Evolutionary conservation across 164 flowering plant genomes (phyloP).

Genomic region (Paratinospora sagittata): DNA sequence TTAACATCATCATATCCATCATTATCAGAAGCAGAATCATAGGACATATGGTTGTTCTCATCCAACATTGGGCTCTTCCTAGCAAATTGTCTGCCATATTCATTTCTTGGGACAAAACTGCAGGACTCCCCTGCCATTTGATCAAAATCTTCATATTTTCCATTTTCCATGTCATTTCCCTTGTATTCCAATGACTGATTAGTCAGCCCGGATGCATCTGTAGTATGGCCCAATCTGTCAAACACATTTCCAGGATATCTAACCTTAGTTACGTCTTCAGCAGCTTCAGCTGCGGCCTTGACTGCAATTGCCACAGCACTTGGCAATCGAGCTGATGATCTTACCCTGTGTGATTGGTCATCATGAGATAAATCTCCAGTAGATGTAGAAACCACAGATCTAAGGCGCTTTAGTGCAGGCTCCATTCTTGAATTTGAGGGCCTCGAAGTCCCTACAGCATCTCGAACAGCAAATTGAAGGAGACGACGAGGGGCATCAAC

Average conservation of each 20-base stretch:
- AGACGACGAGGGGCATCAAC: constrained; percentile 64
- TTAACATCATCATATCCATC: constrained; percentile 48
- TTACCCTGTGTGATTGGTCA: constrained; percentile 38
- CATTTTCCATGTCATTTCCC: constrained; percentile 30
- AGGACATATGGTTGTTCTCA: constrained; percentile 30
- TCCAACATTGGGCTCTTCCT: constrained; percentile 29
- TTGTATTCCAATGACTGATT: constrained; percentile 19
- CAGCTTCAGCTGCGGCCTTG: constrained; percentile 88
- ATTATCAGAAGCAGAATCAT: constrained; percentile 49
- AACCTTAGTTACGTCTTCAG: constrained; percentile 58
- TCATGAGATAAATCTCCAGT: constrained; percentile 28
- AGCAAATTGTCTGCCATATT: constrained; percentile 24
- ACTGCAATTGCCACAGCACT: constrained; percentile 58
- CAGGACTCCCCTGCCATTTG: constrained; percentile 14
- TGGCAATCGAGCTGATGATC: constrained; percentile 48
- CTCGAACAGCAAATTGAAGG: constrained; percentile 92
- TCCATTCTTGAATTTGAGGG: constrained; percentile 35
- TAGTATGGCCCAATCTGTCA: constrained; percentile 62
- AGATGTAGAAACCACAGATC: constrained; percentile 75
- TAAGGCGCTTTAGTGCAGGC: constrained; percentile 64
- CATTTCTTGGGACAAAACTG: constrained; percentile 24
- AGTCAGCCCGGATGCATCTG: constrained; percentile 27
- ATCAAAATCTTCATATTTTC: constrained; percentile 28
- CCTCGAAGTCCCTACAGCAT: constrained; percentile 63
- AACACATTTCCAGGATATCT: constrained; percentile 60